Evolutionary conservation across 208 protist species (phyloP), one percentile per base, ranked within the genome.

Genomic region (Trypanosoma congolense): DNA sequence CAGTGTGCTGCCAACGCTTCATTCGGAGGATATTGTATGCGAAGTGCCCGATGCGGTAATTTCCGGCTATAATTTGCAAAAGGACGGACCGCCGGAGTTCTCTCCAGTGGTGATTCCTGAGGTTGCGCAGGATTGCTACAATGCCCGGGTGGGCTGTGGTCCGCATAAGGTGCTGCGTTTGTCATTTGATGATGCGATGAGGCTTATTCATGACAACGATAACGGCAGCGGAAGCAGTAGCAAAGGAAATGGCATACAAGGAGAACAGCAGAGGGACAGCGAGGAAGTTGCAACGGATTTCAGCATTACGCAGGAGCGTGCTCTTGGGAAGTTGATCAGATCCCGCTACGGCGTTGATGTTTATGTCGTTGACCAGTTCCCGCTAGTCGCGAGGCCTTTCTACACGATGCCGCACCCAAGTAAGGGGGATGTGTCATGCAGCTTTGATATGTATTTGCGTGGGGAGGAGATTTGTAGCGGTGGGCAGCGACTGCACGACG

Each of bases 381-480:
- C 98, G 2, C 31, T 76, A 0, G 41, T 58, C 12, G 70, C 93
- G 3, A 78, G 99, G 14, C 98, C 99, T 31, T 99, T 99, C 88
- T 99, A 99, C 85, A 99, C 99, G 19, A 98, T 99, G 98, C 94
- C 97, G 24, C 58, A 60, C 35, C 49, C 64, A 24, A 18, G 36
- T 18, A 58, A 19, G 44, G 24, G 2, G 19, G 45, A 63, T 3
- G 60, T 56, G 12, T 83, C 83, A 40, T 70, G 82, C 45, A 81
- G 82, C 49, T 99, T 98, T 78, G 99, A 99, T 82, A 71, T 99
- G 71, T 99, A 99, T 62, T 77, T 99, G 14, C 87, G 98, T 46
- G 98, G 98, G 28, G 96, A 99, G 74, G 99, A 99, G 80, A 99
- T 99, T 53, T 91, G 87, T 47, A 99, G 97, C 5, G 99, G 99